Evolutionary conservation across 257 asterid genomes (phyloP).

Genomic region (Striga asiatica): DNA sequence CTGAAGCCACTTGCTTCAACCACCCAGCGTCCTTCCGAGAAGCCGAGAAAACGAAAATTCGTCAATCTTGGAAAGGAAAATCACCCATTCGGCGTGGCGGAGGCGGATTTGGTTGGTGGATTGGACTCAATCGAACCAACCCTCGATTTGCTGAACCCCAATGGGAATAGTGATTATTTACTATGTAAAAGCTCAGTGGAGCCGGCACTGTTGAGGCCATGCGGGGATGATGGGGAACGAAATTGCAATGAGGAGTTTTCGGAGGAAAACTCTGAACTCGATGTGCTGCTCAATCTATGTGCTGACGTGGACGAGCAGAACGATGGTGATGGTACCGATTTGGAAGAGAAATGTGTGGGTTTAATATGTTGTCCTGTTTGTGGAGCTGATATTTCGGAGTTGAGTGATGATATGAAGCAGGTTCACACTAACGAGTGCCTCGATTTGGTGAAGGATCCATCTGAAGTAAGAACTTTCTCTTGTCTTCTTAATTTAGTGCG

Average conservation of each 20-base stretch:
- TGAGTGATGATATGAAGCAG: conserved; percentile 48
- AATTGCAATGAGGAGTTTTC: conserved; percentile 21
- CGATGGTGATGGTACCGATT: neutral
- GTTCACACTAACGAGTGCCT: conserved; percentile 80
- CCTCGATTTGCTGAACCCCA: conserved; percentile 24
- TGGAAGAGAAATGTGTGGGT: conserved; percentile 19
- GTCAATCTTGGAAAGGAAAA: conserved; percentile 36
- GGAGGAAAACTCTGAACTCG: conserved; percentile 40
- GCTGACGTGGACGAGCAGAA: conserved; percentile 24
- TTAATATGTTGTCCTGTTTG: conserved; percentile 68
- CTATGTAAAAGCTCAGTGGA: conserved; percentile 11
- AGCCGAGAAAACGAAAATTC: conserved; percentile 18
- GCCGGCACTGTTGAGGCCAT: conserved; percentile 15
- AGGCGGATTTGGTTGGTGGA: conserved; percentile 30
- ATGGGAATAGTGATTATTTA: neutral
- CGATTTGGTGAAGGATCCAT: conserved; percentile 39
- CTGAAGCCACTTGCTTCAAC: conserved; percentile 22
- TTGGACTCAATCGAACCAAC: conserved; percentile 51
- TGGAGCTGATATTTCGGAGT: conserved; percentile 57
- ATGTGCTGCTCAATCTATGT: conserved; percentile 67
- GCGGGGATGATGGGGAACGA: conserved; percentile 22
- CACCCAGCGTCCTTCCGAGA: conserved; percentile 18
- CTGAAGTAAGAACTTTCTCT: conserved; percentile 32
- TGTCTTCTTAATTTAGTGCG: neutral
- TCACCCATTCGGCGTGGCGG: conserved; percentile 15